Base-by-base conservation (phyloP, 2,329 filamentous ascomycete species). In the Bipolaris oryzae region DNA sequence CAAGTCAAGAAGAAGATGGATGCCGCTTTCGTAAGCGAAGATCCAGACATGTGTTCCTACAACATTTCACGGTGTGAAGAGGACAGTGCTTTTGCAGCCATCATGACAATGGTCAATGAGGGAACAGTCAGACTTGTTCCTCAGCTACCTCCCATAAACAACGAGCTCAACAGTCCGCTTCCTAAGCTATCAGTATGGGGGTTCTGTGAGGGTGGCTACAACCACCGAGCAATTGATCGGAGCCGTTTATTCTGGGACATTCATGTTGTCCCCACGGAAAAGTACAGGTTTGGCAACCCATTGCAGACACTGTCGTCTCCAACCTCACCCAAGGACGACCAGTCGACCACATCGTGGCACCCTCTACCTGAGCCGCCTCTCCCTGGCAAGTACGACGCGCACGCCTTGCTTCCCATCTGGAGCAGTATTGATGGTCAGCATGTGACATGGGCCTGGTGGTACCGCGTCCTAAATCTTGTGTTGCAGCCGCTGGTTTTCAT, bases 191-290 rank as follows among this genome's bases (percentile, higher is more conserved):
- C 77, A 5, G 86, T 87, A 1, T 88, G 89, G 70, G 89, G 90
- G 1, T 89, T 92, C 67, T 84, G 85, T 50, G 87, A 88, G 7
- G 85, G 85, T 15, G 86, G 89, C 61, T 92, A 92, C 73, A 86
- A 90, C 67, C 88, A 87, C 20, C 82, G 88, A 53, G 85, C 85
- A 55, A 87, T 88, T 60, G 84, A 89, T 34, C 88, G 88, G 63
- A 81, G 81, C 33, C 85, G 86, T 64, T 82, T 90, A 47, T 83
- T 85, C 61, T 91, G 90, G 73, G 80, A 82, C 9, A 78, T 91
- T 34, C 80, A 84, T 41, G 80, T 87, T 18, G 75, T 80, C 1
- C 87, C 87, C 1, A 89, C 87, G 0, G 69, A 76, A 7, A 71
- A 61, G 0, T 92, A 91, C 71, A 67, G 84, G 13, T 85, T 80